Evolutionary conservation across 2,329 filamentous ascomycete genomes (phyloP), one percentile per base, ranked within the genome.

Genomic region (Alternaria triticimaculans): DNA sequence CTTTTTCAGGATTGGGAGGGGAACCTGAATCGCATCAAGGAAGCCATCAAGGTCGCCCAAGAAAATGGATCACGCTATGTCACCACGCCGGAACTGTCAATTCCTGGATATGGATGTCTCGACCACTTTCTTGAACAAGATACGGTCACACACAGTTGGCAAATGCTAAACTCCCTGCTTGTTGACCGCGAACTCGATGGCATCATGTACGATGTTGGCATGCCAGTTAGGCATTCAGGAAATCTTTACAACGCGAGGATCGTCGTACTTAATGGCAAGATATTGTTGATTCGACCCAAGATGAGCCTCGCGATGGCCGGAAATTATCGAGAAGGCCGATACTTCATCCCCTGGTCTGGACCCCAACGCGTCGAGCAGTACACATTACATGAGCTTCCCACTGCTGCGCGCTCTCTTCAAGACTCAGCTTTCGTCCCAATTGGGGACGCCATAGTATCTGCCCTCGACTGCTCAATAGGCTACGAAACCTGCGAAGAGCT

Each of bases 221-320:
- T 72, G 67, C 84, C 30, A 0, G 84, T 92, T 49, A 81, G 84
- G 44, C 89, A 92, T 73, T 80, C 86, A 45, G 88, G 88, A 70
- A 83, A 87, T 56, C 83, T 86, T 59, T 92, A 88, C 80, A 92
- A 76, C 76, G 55, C 55, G 69, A 83, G 91, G 23, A 83, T 90
- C n/a, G 85, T 92, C 65, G 83, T 84, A 64, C 83, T 88, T 55
- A 87, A 94, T 69, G 86, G 87, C 55, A 88, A 89, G 79, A 89
- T 94, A 20, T 80, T 94, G 18, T 83, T 90, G 62, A 90, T 96
- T 61, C 84, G 91, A 11, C 91, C 91, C 0, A 94, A 93, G 79
- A 83, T 92, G 66, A 89, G 84, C 71, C 84, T 94, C 6, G 90
- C 90, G 51, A 90, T 91, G 64, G 89, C 92, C 76, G 91, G 90